These are phyloP conservation scores for Xylona heveae DNA, from an alignment of 495 filamentous ascomycete genomes.

Conservation along the genomic window DNA sequence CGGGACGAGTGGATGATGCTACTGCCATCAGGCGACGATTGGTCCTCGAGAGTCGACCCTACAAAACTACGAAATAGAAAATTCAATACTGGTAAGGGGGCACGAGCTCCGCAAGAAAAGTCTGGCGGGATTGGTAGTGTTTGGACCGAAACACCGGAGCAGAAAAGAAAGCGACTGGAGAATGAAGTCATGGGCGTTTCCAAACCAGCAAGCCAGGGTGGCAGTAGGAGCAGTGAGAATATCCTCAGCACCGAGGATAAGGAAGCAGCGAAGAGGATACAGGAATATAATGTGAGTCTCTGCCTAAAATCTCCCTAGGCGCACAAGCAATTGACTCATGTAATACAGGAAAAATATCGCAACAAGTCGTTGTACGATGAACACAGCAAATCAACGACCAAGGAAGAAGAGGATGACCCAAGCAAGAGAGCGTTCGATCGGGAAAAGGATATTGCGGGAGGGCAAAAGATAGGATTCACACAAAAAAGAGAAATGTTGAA, in stretches of 20 bases:
- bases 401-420: slow-evolving; percentile 66
- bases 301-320: not conserved
- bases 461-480: slow-evolving; percentile 45
- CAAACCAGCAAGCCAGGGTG: slow-evolving; percentile 15
- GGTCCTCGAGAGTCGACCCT: slow-evolving; percentile 52
- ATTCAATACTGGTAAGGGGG: slow-evolving; percentile 56
- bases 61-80: slow-evolving; percentile 65
- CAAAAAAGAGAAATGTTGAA: slow-evolving; percentile 65
- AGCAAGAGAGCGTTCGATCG: slow-evolving; percentile 72
- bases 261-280: slow-evolving; percentile 28
- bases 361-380: slow-evolving; percentile 43
- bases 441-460: slow-evolving; percentile 83
- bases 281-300: slow-evolving; percentile 30
- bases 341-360: slow-evolving; percentile 31
- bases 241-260: slow-evolving; percentile 14
- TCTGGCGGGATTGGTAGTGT: slow-evolving; percentile 31
- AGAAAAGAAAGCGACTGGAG: slow-evolving; percentile 60
- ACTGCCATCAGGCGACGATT: slow-evolving; percentile 45
- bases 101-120: slow-evolving; percentile 18
- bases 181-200: slow-evolving; percentile 69
- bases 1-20: slow-evolving; percentile 92
- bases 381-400: slow-evolving; percentile 22
- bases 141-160: slow-evolving; percentile 85
- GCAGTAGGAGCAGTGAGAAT: slow-evolving; percentile 7
- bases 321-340: not conserved